Conservation (phyloP, 2,329 filamentous ascomycete species). For the Pseudogymnoascus sp. region DNA sequence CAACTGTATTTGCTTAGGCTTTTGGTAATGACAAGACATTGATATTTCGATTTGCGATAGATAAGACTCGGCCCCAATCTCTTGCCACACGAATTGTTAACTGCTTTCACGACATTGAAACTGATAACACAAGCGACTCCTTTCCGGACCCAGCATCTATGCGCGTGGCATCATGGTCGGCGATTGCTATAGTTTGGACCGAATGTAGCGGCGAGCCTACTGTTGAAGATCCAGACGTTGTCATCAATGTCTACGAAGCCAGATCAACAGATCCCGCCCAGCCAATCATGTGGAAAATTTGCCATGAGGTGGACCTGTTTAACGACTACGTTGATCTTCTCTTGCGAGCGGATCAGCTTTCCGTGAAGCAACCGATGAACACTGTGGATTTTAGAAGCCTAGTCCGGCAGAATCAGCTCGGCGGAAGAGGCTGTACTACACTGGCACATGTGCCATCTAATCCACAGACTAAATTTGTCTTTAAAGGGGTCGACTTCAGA, state of each 20-base stretch:
- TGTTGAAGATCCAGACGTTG: background rate
- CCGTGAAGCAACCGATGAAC: background rate
- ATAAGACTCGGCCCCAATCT: background rate
- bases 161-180: background rate
- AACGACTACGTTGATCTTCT: background rate
- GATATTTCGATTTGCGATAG: background rate
- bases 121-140: background rate
- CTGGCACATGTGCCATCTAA: background rate
- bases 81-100: background rate
- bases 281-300: background rate
- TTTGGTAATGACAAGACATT: background rate
- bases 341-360: background rate
- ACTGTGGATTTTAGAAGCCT: background rate
- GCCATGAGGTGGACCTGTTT: background rate
- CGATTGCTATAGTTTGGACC: background rate
- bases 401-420: background rate
- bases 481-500: background rate
- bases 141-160: background rate
- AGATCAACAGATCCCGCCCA: background rate
- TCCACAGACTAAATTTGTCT: background rate
- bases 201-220: background rate
- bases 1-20: background rate
- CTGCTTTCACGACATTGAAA: background rate
- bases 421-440: background rate
- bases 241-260: background rate